Base-by-base conservation (phyloP, 2,329 filamentous ascomycete genomes). In the Endocalyx cinctus region DNA sequence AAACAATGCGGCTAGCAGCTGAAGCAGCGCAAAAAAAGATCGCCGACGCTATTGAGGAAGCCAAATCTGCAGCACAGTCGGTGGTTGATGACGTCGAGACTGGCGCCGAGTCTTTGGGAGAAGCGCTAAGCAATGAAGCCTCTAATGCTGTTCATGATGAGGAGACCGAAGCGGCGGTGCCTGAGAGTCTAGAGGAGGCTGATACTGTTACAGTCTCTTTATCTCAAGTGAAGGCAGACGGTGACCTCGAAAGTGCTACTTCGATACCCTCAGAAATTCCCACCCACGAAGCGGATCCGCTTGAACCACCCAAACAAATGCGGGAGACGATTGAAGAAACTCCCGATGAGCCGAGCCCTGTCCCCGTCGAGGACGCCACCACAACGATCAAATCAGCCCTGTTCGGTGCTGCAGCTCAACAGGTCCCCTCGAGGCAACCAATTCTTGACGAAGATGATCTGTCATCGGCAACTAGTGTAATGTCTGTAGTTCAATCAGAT, bases 1-100 rank as follows among this genome's bases (percentile, higher is more conserved):
- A 81, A 31, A 66, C 65, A 12, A 74, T 84, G 50, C 74, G 78
- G 31, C 63, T 71, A 8, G 73, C 75, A 14, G 77, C 69, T 6
- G 69, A 72, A 27, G 64, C 55, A 3, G 63, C 58, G 4, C 52
- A 59, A 5, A 50, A 60, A 44, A 50, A 52, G n/a, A 47, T 50
- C 34, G 47, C 53, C 22, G 38, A 45, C 7, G 47, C 45, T 7
- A 59, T 52, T 5, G 56, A 55, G 31, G 41, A 35, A 8, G 42
- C 52, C 3, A 43, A 44, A 5, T 36, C 38, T 12, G 40, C 25
- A 7, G 26, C 14, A 17, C 23, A 30, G 5, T 15, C 30, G 19
- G 47, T 42, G 11, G 50, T 34, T 10, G 41, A 50, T 27, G 40
- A 38, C 3, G 46, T 45, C 6, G 45, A 42, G 36, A 31, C 34